A percentile compares a stretch with the other conserved stretches of the same genome.
Conservation (phyloP, 2,329 filamentous ascomycete genomes). For the Zelopaecilomyces penicillatus region DNA sequence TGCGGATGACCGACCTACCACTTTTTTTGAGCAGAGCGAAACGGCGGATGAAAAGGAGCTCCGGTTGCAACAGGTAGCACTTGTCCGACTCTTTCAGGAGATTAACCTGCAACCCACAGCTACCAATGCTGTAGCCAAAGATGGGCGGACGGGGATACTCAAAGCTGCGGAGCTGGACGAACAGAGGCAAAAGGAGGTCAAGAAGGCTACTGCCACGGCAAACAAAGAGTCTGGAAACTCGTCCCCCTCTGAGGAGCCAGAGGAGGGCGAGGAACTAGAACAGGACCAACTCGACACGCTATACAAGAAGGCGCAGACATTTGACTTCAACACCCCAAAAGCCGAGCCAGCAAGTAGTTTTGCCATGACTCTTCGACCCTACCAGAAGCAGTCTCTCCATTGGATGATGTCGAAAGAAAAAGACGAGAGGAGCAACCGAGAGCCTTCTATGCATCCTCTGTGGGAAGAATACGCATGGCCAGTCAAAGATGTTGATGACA, state of each 20-base stretch:
- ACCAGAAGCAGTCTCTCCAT: constrained; percentile 88
- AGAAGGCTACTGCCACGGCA: constrained; percentile 21
- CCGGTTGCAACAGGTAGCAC: constrained; percentile 72
- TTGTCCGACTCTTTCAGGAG: constrained; percentile 85
- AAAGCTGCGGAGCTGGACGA: constrained; percentile 85
- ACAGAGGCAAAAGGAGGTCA: constrained; percentile 53
- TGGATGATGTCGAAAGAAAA: constrained; percentile 97
- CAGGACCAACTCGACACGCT: constrained; percentile 90
- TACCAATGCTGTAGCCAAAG: constrained; percentile 66
- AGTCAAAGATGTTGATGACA: constrained; percentile 75
- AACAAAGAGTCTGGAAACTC: constrained; percentile 32
- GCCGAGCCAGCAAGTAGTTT: constrained; percentile 78
- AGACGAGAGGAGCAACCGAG: constrained; percentile 60
- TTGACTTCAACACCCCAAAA: constrained; percentile 87
- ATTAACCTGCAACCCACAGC: constrained; percentile 72
- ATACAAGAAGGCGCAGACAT: constrained; percentile 93
- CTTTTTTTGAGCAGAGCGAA: constrained; percentile 77
- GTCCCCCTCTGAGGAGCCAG: constrained; percentile 56
- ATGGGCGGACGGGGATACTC: constrained; percentile 75
- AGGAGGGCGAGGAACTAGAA: constrained; percentile 85
- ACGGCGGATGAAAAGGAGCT: constrained; percentile 77
- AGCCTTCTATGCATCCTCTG: constrained; percentile 85
- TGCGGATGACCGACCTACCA: constrained; percentile 61
- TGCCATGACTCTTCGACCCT: constrained; percentile 73
- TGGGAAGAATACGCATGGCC: constrained; percentile 98